A percentile compares a stretch with the other conserved stretches of the same genome.
Evolutionary conservation across 495 filamentous ascomycete species (phyloP).

Genomic region (Penicillium waksmanii): DNA sequence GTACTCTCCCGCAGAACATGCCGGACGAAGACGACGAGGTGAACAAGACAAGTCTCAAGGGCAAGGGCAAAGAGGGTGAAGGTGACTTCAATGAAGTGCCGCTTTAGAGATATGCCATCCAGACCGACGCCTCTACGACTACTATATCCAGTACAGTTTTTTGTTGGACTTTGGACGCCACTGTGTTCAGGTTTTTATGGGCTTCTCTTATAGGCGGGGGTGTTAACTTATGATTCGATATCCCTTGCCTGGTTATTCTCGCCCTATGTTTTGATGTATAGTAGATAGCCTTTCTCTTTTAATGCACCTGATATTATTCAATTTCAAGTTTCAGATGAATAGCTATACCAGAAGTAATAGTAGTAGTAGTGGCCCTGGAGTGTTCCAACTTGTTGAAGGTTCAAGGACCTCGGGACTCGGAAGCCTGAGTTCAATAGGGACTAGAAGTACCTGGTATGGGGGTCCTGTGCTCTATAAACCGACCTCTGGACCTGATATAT

Average conservation of each 20-base stretch:
- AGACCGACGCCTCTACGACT: conserved; percentile 23
- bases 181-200: conserved; percentile 11
- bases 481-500: background rate
- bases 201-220: conserved; percentile 9
- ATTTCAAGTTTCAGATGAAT: too few relatives aligned
- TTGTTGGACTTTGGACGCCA: conserved; percentile 1
- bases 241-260: conserved; percentile 3
- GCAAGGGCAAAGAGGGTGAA: conserved; percentile 41
- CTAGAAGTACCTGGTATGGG: too few relatives aligned
- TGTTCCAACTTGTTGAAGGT: too few relatives aligned
- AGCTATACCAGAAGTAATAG: too few relatives aligned
- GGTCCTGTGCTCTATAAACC: too few relatives aligned
- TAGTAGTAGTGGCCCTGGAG: too few relatives aligned
- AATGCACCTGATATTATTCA: background rate
- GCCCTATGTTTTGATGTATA: conserved; percentile 27
- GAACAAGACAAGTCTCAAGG: conserved; percentile 23
- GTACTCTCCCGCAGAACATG: conserved; percentile 31
- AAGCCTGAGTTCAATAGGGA: too few relatives aligned
- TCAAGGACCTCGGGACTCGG: too few relatives aligned
- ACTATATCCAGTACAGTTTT: conserved; percentile 30
- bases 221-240: conserved; percentile 20
- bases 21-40: conserved; percentile 27
- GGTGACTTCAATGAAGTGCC: conserved; percentile 49
- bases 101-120: conserved; percentile 29
- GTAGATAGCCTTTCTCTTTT: conserved; percentile 25